A percentile compares a stretch with the other conserved stretches of the same genome.
Conservation (phyloP, 2,329 filamentous ascomycete species). For the Penicillium sp. region DNA sequence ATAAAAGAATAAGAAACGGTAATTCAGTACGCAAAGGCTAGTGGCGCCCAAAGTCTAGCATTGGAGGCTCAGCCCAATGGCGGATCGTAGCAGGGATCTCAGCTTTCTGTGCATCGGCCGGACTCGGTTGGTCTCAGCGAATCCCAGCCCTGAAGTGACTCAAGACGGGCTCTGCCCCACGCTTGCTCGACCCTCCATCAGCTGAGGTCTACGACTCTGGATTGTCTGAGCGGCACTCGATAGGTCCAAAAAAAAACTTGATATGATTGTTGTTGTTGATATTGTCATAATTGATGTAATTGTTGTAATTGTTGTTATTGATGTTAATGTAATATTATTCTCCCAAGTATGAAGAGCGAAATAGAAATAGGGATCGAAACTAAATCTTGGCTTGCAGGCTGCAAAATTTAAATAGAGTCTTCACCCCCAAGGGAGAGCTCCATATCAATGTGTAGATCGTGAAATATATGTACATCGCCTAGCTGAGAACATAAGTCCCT, state of each 20-base stretch:
- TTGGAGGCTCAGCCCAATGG: conserved; percentile 40
- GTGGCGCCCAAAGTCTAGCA: conserved; percentile 34
- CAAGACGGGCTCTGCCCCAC: conserved; percentile 33
- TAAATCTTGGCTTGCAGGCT: conserved; percentile 5
- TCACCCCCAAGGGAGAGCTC: neutral
- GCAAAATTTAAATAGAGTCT: conserved; percentile 9
- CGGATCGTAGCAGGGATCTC: conserved; percentile 39
- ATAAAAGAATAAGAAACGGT: neutral
- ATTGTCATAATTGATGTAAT: neutral
- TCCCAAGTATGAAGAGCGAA: too few species aligned
- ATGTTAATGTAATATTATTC: too few species aligned
- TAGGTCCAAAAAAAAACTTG: conserved; percentile 15
- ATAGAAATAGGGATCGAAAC: neutral
- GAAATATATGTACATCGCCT: conserved; percentile 7
- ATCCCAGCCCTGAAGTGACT: conserved; percentile 31
- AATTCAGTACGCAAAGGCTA: conserved; percentile 11
- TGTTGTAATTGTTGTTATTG: too few species aligned
- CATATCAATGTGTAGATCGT: conserved; percentile 1
- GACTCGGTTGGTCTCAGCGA: conserved; percentile 30
- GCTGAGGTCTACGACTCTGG: conserved; percentile 25
- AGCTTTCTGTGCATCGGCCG: conserved; percentile 28
- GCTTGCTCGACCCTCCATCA: conserved; percentile 34
- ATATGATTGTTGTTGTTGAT: neutral
- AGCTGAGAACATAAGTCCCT: conserved; percentile 3
- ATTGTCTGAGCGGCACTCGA: conserved; percentile 17